A percentile compares a stretch with the other conserved stretches of the same genome.
Conservation (phyloP, 1,284 basidiomycete genomes). For the Inonotus obliquus region DNA sequence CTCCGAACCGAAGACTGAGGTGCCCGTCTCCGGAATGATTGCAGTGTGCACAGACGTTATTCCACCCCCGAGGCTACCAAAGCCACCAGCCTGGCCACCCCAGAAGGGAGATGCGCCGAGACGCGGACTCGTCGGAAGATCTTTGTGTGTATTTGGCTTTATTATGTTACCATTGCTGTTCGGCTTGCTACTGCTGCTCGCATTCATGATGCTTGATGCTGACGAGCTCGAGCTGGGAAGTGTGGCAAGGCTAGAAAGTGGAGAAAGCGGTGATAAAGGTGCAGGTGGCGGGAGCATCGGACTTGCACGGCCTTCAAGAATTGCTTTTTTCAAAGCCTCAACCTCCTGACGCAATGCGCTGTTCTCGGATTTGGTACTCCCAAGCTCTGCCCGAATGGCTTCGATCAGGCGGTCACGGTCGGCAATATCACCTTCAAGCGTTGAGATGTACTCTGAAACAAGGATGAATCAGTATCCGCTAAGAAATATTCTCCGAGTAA, state of each 20-base stretch:
- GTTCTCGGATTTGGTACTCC: constrained; percentile 79
- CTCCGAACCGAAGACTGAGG: constrained; percentile 24
- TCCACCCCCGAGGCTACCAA: constrained; percentile 49
- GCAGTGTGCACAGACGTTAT: constrained; percentile 85
- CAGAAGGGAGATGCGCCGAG: constrained; percentile 56
- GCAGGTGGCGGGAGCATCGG: constrained; percentile 43
- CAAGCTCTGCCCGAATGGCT: constrained; percentile 83
- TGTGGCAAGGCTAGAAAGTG: constrained; percentile 32
- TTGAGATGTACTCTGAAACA: constrained; percentile 80
- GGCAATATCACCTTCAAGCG: constrained; percentile 90
- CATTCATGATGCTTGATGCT: constrained; percentile 13
- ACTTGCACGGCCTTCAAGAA: constrained; percentile 55
- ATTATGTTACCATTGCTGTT: constrained; percentile 34
- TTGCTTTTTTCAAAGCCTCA: constrained; percentile 72
- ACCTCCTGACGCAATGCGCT: constrained; percentile 82
- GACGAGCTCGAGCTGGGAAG: constrained; percentile 19
- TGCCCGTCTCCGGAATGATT: constrained; percentile 55
- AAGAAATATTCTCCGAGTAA: background rate
- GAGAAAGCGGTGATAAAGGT: constrained; percentile 32
- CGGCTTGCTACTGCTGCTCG: constrained; percentile 3
- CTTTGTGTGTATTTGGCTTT: constrained; percentile 80
- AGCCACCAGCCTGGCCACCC: constrained; percentile 52
- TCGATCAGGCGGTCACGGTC: constrained; percentile 90
- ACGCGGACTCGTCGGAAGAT: constrained; percentile 63
- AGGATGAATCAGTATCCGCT: background rate